Conservation (phyloP, 2,329 filamentous ascomycete species). For the Diaporthe sp. region DNA sequence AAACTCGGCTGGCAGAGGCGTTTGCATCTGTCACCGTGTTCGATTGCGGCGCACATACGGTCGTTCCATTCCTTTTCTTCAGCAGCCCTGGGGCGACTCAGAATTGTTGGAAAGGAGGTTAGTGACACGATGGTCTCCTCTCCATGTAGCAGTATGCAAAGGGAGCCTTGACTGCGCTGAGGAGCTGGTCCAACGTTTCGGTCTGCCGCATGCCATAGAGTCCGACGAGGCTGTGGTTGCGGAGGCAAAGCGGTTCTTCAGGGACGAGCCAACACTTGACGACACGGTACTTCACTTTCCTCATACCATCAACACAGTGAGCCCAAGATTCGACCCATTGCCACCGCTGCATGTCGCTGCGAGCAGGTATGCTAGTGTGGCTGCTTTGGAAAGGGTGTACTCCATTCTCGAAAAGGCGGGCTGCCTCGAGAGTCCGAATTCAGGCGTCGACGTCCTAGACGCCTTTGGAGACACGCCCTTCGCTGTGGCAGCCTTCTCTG, state of each 20-base stretch:
- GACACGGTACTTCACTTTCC: neutral
- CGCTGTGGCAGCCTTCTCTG: neutral
- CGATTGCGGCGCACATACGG: neutral
- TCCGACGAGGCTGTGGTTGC: neutral
- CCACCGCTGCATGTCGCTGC: neutral
- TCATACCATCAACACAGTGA: neutral
- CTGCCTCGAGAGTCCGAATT: neutral
- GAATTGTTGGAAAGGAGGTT: neutral
- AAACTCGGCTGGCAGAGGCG: neutral
- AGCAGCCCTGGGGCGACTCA: too few relatives aligned
- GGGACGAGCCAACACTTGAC: neutral
- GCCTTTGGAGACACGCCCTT: neutral
- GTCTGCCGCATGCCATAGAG: neutral
- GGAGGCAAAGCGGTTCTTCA: neutral
- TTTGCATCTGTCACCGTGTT: neutral
- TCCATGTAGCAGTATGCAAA: neutral
- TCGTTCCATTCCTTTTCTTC: neutral
- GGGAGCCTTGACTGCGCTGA: neutral
- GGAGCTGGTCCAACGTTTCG: neutral
- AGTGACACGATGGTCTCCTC: neutral
- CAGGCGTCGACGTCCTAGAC: neutral
- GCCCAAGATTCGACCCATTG: neutral
- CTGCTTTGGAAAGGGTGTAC: neutral
- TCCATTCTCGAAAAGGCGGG: neutral
- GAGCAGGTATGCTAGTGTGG: neutral